Base-by-base conservation (phyloP, 768 basidiomycete genomes). In the Mycena belliarum region DNA sequence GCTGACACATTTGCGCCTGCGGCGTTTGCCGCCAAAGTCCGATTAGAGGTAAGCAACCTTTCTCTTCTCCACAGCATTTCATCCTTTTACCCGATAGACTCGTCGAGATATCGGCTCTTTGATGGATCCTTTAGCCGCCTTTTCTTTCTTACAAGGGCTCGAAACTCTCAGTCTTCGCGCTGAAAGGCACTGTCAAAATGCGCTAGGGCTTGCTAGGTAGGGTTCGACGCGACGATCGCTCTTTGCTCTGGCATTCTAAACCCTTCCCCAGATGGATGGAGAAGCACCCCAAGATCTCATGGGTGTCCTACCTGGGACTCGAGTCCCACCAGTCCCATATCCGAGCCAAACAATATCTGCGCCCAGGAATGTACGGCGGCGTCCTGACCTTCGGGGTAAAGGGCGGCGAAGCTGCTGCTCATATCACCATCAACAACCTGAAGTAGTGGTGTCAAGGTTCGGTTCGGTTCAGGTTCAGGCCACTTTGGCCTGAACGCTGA, bases 381-480 rank as follows among this genome's bases (percentile, higher is more conserved):
- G 38, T 51, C 15, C 26, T 51, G 38, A 40, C 14, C n/a, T 41
- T 51, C 23, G 38, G 38, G 14, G 11, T 26, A 1, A 21, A 15
- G 12, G 45, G 45, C 3, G 45, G 28, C 21, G 14, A 24, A 29
- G n/a, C 10, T 7, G 32, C 23, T 24, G 43, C 48, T 18, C 23
- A 18, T 15, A 26, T 11, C 7, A 23, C 38, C 4, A 21, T 49
- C 18, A 26, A 49, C 24, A 49, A 49, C 11, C 35, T 49, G 4
- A 49, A 38, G n/a, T 35, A 35, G 35, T 42, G 51, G 12, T 44
- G 51, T 23, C 25, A 29, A 32, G 40, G 51, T 52, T 52, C 51
- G 51, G 51, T 52, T 52, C 41, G 29, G 40, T 40, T 52, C 40
- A 14, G 40, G 51, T 52, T 52, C 51, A 20, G 51, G 51, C 24